These are phyloP conservation scores for Xylaria sp. DNA, from an alignment of 2,329 filamentous ascomycete genomes.

Conservation along the genomic window DNA sequence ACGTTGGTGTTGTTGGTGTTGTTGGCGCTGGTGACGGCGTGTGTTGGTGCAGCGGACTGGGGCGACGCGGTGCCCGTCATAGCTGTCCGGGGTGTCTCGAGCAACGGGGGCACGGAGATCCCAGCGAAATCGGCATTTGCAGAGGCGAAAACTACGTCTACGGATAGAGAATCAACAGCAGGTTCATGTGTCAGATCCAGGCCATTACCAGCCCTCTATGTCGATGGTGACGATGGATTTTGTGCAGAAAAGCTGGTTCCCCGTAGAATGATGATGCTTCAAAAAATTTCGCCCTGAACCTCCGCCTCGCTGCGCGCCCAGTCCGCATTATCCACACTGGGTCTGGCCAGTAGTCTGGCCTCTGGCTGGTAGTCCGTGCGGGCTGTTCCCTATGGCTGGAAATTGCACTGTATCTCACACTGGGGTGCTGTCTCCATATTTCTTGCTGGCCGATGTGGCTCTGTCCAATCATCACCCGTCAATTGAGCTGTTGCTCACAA, in stretches of 20 bases:
- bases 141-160: slow-evolving; percentile 61
- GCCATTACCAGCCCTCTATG: slow-evolving; percentile 59
- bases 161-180: slow-evolving; percentile 49
- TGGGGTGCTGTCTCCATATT: slow-evolving; percentile 25
- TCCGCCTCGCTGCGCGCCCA: slow-evolving; percentile 31
- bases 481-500: background rate
- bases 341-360: too few relatives aligned
- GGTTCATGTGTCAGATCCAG: slow-evolving; percentile 56
- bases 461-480: slow-evolving; percentile 18
- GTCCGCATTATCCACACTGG: too few relatives aligned
- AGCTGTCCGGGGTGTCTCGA: slow-evolving; percentile 51
- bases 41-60: slow-evolving; percentile 49
- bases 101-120: slow-evolving; percentile 56
- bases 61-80: slow-evolving; percentile 67
- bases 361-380: too few relatives aligned
- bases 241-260: slow-evolving; percentile 49
- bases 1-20: background rate
- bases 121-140: slow-evolving; percentile 65
- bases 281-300: slow-evolving; percentile 43
- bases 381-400: too few relatives aligned
- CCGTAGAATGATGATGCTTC: slow-evolving; percentile 52
- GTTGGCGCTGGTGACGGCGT: slow-evolving; percentile 32
- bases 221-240: slow-evolving; percentile 53
- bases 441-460: background rate
- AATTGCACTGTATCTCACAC: slow-evolving; percentile 10